A percentile compares a stretch with the other conserved stretches of the same genome.
Evolutionary conservation across 148 eudicot genomes (phyloP).

Genomic region (Rhododendron ferrugineum): DNA sequence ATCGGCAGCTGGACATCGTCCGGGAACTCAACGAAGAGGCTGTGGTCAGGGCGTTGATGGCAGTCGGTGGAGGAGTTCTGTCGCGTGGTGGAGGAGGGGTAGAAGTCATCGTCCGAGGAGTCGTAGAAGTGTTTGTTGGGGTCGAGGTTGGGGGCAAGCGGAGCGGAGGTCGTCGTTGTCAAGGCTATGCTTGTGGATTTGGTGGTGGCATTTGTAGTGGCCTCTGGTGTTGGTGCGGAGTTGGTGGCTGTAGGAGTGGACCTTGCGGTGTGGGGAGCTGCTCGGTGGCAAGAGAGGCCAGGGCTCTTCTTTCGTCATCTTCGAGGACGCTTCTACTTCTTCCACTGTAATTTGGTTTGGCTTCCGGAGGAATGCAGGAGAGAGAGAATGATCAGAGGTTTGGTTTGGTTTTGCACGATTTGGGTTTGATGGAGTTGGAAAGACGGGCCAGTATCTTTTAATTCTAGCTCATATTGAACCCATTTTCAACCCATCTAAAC

Average conservation of each 20-base stretch:
- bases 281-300: slow-evolving; percentile 23
- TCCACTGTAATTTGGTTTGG: not conserved
- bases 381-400: not conserved
- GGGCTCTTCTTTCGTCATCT: slow-evolving; percentile 46
- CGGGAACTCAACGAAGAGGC: slow-evolving; percentile 17
- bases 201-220: slow-evolving; percentile 27
- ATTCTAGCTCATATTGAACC: no score
- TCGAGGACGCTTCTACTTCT: slow-evolving; percentile 32
- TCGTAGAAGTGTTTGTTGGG: slow-evolving; percentile 4
- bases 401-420: not conserved
- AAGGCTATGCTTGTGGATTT: slow-evolving; percentile 66
- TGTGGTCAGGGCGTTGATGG: slow-evolving; percentile 16
- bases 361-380: not conserved
- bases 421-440: no score
- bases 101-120: slow-evolving; percentile 31
- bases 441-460: no score
- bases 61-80: not conserved
- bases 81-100: slow-evolving; percentile 18
- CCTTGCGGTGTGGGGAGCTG: slow-evolving; percentile 32
- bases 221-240: slow-evolving; percentile 40
- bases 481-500: no score
- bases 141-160: slow-evolving; percentile 16
- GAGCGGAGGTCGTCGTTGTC: slow-evolving; percentile 37
- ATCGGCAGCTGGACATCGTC: slow-evolving; percentile 18
- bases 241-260: slow-evolving; percentile 51